These are phyloP conservation scores for Psilocybe sp. DNA, from an alignment of 768 basidiomycete species.

Conservation along the genomic window DNA sequence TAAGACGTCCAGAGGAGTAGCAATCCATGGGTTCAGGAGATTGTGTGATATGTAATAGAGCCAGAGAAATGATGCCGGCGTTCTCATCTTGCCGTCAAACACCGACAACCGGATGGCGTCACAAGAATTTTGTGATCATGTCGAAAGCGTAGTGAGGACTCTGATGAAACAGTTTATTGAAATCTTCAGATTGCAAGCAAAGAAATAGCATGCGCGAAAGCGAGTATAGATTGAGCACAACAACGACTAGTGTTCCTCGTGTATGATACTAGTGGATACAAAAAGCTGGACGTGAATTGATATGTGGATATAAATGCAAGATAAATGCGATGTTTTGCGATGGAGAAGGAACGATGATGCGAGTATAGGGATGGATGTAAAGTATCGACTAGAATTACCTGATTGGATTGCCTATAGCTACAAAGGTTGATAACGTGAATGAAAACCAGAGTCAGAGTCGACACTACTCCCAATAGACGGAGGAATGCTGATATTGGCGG, in stretches of 20 bases:
- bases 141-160: no score
- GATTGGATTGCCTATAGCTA: slow-evolving; percentile 4
- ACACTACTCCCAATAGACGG: slow-evolving; percentile 8
- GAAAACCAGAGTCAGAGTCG: slow-evolving; percentile 6
- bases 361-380: slow-evolving; percentile 1
- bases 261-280: slow-evolving; percentile 21
- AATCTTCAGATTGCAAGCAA: not conserved
- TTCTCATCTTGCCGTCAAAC: no score
- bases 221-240: not conserved
- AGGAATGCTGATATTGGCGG: no score
- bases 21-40: no score
- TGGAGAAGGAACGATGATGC: not conserved
- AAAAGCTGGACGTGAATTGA: not conserved
- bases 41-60: no score
- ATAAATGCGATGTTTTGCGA: slow-evolving; percentile 1
- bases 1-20: not conserved
- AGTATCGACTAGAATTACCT: not conserved
- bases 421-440: slow-evolving; percentile 3
- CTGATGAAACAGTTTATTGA: no score
- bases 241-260: slow-evolving; percentile 15
- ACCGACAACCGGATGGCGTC: no score
- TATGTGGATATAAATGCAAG: not conserved
- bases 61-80: no score
- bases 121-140: no score
- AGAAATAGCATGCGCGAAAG: not conserved